Conservation (phyloP, 108 stramenopile species). For the Nannochloropsis salina region DNA sequence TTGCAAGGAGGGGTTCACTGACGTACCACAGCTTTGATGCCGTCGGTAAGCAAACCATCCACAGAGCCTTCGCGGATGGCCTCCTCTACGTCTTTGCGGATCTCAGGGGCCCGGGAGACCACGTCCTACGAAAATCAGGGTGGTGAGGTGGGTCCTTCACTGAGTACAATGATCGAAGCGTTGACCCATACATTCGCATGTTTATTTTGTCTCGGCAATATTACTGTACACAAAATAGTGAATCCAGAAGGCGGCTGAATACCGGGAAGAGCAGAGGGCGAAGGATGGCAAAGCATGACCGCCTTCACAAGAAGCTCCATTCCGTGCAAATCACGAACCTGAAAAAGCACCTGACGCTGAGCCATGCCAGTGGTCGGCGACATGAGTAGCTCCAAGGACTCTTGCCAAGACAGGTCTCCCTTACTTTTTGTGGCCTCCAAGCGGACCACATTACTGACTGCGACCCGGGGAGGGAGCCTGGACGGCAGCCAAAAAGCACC, state of each 20-base stretch:
- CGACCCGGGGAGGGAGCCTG: background rate
- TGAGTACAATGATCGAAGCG: no score
- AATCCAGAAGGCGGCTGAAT: no score
- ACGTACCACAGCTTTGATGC: conserved; percentile 19
- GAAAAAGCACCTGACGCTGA: conserved; percentile 12
- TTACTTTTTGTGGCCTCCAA: background rate
- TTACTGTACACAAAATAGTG: no score
- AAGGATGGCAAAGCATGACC: no score
- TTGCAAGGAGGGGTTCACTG: background rate
- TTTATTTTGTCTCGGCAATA: no score
- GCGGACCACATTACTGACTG: background rate
- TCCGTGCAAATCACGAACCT: background rate
- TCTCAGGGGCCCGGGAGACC: background rate
- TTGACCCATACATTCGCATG: no score
- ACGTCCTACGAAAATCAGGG: background rate
- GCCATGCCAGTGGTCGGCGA: background rate
- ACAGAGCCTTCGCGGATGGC: conserved; percentile 3
- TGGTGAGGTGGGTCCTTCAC: no score
- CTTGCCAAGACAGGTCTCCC: background rate
- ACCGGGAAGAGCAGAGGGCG: no score
- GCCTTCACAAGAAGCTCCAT: no score
- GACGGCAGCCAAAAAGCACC: background rate
- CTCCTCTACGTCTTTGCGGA: background rate
- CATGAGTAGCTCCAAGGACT: conserved; percentile 10
- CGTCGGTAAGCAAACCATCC: background rate